Evolutionary conservation across 2,329 filamentous ascomycete species (phyloP).

Genomic region (Ophiostoma sp.): DNA sequence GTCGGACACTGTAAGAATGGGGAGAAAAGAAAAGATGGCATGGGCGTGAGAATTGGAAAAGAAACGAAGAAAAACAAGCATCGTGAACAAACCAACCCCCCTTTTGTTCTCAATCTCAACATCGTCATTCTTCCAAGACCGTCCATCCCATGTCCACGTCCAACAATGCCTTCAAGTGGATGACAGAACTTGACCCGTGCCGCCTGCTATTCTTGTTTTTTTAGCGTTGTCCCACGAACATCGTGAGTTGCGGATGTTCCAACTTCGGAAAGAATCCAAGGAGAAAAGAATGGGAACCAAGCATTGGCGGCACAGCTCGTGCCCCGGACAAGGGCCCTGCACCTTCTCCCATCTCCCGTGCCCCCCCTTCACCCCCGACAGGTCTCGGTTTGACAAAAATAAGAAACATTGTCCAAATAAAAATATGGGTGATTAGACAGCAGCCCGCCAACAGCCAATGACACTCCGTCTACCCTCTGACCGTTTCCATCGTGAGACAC

Average conservation of each 20-base stretch:
- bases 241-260: neutral
- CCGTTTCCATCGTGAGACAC: slow-evolving; percentile 29
- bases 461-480: slow-evolving; percentile 15
- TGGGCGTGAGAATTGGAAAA: neutral
- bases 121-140: neutral
- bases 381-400: slow-evolving; percentile 15
- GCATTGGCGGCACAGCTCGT: slow-evolving; percentile 14
- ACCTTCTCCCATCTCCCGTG: neutral
- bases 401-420: slow-evolving; percentile 19
- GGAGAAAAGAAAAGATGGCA: neutral
- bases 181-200: neutral
- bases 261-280: neutral
- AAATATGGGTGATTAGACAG: neutral
- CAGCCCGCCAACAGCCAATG: slow-evolving; percentile 17
- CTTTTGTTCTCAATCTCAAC: neutral
- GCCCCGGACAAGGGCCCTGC: slow-evolving; percentile 16
- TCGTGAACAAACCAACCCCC: neutral
- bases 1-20: neutral
- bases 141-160: slow-evolving; percentile 1
- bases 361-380: neutral
- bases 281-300: neutral
- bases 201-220: neutral
- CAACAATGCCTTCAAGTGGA: neutral
- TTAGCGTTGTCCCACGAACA: neutral
- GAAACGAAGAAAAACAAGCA: neutral